Evolutionary conservation across 164 flowering plant genomes (phyloP).

Genomic region (Pachysandra terminalis): DNA sequence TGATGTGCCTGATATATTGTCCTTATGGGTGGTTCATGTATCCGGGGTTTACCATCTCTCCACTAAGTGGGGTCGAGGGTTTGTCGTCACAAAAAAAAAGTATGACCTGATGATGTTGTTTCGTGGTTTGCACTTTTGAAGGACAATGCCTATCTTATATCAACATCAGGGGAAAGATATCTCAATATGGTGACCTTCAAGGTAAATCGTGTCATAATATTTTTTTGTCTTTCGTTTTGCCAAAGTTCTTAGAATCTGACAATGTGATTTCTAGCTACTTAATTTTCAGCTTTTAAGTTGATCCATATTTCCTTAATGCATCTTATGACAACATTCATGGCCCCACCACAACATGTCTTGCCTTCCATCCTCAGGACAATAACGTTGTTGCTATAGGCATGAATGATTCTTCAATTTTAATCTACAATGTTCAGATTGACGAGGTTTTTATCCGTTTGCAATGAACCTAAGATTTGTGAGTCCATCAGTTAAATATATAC

Average conservation of each 20-base stretch:
- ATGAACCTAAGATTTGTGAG: background rate
- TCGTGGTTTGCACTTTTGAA: constrained; percentile 93
- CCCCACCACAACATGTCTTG: constrained; percentile 45
- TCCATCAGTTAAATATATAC: background rate
- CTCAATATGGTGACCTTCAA: constrained; percentile 96
- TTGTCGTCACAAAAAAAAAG: too few species aligned
- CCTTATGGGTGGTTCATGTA: too few species aligned
- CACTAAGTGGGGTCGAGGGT: too few species aligned
- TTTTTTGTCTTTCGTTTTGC: background rate
- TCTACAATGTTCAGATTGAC: constrained; percentile 31
- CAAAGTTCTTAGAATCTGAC: background rate
- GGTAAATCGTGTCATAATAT: constrained; percentile 30
- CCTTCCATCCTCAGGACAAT: constrained; percentile 49
- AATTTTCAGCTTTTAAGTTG: background rate
- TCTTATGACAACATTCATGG: constrained; percentile 39
- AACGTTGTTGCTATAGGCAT: constrained; percentile 49
- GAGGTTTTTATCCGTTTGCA: constrained; percentile 20
- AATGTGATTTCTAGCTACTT: background rate
- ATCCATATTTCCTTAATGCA: constrained; percentile 11
- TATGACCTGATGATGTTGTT: background rate
- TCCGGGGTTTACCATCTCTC: too few species aligned
- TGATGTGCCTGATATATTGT: too few species aligned
- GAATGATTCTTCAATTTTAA: constrained; percentile 36
- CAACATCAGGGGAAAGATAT: constrained; percentile 91
- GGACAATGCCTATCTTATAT: constrained; percentile 92